Conservation (phyloP, 805 yeast genomes). For the Kazachstania psychrophila region DNA sequence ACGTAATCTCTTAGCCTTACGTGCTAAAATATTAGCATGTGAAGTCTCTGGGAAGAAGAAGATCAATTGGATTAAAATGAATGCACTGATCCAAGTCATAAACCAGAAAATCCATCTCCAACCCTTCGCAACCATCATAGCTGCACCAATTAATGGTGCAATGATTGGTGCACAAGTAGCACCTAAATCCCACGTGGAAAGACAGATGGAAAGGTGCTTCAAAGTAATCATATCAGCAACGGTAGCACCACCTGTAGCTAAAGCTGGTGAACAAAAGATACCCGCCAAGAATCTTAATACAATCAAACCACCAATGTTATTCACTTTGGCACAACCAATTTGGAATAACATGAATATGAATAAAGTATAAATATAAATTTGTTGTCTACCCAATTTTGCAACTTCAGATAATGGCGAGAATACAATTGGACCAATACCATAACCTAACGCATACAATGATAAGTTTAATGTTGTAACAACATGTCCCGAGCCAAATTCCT, state of each 20-base stretch:
- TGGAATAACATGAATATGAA: conserved; percentile 43
- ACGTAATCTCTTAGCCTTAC: conserved; percentile 40
- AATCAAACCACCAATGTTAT: conserved; percentile 42
- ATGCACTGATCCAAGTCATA: conserved; percentile 30
- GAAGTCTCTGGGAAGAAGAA: conserved; percentile 44
- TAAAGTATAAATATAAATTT: conserved; percentile 39
- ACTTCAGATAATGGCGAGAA: conserved; percentile 53
- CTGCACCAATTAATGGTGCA: conserved; percentile 51
- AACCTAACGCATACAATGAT: conserved; percentile 48
- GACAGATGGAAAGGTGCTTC: conserved; percentile 37
- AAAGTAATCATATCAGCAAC: conserved; percentile 40
- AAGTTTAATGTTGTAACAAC: conserved; percentile 43
- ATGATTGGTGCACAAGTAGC: conserved; percentile 47
- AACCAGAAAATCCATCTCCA: conserved; percentile 54
- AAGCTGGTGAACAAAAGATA: conserved; percentile 45
- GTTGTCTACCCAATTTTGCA: conserved; percentile 44
- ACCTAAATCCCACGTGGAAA: conserved; percentile 46
- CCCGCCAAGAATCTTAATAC: conserved; percentile 47
- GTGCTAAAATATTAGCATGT: conserved; percentile 35
- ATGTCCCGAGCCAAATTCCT: conserved; percentile 37
- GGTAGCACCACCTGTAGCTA: conserved; percentile 53
- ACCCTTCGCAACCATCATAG: conserved; percentile 37
- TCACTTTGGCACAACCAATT: conserved; percentile 45
- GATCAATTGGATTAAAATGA: conserved; percentile 28
- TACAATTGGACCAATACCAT: conserved; percentile 51